phyloP scores from a whole-genome alignment of 1,284 basidiomycete genomes.

The Retiboletus flavoniger region DNA sequence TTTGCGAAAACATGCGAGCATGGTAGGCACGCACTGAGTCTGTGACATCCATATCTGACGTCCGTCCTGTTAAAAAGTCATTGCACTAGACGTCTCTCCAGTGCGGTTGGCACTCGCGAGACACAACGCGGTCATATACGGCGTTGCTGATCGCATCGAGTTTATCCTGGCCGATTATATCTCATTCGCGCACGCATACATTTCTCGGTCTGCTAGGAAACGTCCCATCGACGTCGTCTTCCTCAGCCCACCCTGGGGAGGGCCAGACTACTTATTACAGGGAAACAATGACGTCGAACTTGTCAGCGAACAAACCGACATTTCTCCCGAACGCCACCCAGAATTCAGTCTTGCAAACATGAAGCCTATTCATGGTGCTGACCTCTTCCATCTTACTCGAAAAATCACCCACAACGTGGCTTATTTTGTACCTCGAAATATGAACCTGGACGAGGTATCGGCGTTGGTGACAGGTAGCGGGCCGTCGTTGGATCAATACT shows the following conservation, averaged over 20 bases:
- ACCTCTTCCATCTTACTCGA: slow-evolving; percentile 75
- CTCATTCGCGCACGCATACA: slow-evolving; percentile 67
- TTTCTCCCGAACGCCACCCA: slow-evolving; percentile 38
- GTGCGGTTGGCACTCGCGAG: slow-evolving; percentile 81
- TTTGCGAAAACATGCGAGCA: slow-evolving; percentile 94
- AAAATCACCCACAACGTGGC: slow-evolving; percentile 79
- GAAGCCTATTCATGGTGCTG: slow-evolving; percentile 76
- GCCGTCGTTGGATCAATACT: slow-evolving; percentile 13
- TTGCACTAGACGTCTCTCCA: slow-evolving; percentile 88
- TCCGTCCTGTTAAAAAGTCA: slow-evolving; percentile 52
- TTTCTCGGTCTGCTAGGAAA: slow-evolving; percentile 32
- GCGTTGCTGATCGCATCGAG: slow-evolving; percentile 91
- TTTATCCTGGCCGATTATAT: slow-evolving; percentile 90
- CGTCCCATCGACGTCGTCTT: slow-evolving; percentile 83
- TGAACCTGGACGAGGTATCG: slow-evolving; percentile 72
- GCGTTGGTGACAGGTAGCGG: slow-evolving; percentile 40
- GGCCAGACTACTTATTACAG: slow-evolving; percentile 65
- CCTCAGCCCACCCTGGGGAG: slow-evolving; percentile 92
- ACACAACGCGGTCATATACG: slow-evolving; percentile 92
- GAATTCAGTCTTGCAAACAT: slow-evolving; percentile 72
- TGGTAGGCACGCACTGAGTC: slow-evolving; percentile 49
- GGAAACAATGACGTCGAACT: slow-evolving; percentile 7
- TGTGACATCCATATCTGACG: slow-evolving; percentile 3
- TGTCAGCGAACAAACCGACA: slow-evolving; percentile 17
- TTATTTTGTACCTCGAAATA: slow-evolving; percentile 88